Base-by-base conservation (phyloP, 352 stramenopile genomes). In the Globisporangium cederbergense region DNA sequence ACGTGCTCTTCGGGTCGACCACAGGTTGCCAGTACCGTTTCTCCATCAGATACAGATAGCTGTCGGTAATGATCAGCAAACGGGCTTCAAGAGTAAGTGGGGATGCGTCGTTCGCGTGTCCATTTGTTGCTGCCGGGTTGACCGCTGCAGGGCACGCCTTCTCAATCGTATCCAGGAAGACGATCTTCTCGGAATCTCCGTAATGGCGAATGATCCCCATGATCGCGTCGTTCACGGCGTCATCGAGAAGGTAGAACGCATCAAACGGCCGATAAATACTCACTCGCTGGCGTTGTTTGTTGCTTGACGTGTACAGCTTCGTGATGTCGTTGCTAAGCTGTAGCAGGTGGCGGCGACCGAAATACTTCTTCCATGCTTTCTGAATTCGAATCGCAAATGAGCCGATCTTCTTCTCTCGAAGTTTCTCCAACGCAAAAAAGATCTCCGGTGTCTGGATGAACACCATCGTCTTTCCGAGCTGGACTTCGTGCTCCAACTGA, bases 401-500 rank as follows among this genome's bases (percentile, higher is more conserved):
- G 0, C 83, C 79, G 28, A 96, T 81, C 53, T 86, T 91, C 43
- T 88, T 81, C 45, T 97, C 88, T 18, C 91, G 78, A 14, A 96
- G 59, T 58, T 95, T 94, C 65, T 97, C 91, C 10, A 97, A 68
- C 30, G 86, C 79, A 61, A 97, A 97, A 67, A 96, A 95, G 4
- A 79, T 94, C 68, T 96, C 88, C 0, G 91, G 90, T 4, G 87
- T 93, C 55, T 93, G 86, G 52, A 97, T 95, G 53, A 97, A 97
- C 18, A 97, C 76, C 85, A 97, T 97, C 4, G 85, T 81, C 62
- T 96, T 94, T 56, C 91, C 91, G 22, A 96, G 75, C 61, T 97
- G 88, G 20, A 91, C 86, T 65, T 97, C 87, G 2, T 70, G 74
- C 54, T 93, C 82, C n/a, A 95, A 70, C 16, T 91, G 78, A 9